These are phyloP conservation scores for Striga hermonthica DNA, from an alignment of 305 asterid species.

Conservation along the genomic window DNA sequence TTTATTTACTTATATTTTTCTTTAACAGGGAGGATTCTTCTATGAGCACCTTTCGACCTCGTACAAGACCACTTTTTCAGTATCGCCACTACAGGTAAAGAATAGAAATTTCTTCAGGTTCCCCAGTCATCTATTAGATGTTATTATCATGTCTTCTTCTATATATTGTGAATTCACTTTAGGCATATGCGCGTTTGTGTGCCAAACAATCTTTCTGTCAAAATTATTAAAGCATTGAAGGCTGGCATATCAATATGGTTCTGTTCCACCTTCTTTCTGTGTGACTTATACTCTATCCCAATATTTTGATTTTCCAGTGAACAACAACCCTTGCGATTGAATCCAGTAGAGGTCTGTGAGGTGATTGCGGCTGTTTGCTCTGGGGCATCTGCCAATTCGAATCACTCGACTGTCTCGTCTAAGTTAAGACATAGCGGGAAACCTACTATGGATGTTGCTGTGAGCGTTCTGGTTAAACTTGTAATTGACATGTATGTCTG, in stretches of 20 bases:
- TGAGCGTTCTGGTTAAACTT: constrained; percentile 97
- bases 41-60: constrained; percentile 82
- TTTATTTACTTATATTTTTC: constrained; percentile 15
- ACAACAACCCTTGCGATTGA: constrained; percentile 93
- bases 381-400: constrained; percentile 65
- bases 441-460: constrained; percentile 97
- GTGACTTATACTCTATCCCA: constrained; percentile 27
- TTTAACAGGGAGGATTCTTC: constrained; percentile 89
- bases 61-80: constrained; percentile 88
- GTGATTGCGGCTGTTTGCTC: constrained; percentile 96
- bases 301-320: constrained; percentile 60
- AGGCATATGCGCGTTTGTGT: constrained; percentile 11
- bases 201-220: constrained; percentile 11
- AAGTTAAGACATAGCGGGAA: constrained; percentile 80
- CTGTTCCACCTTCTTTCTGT: constrained; percentile 9
- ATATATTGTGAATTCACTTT: constrained; percentile 27
- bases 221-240: constrained; percentile 14
- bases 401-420: constrained; percentile 70
- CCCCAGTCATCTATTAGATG: constrained; percentile 17
- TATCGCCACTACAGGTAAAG: constrained; percentile 97
- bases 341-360: constrained; percentile 88
- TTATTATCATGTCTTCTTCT: constrained; percentile 22
- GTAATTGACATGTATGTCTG: constrained; percentile 93
- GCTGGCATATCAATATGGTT: background rate
- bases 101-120: constrained; percentile 29